Evolutionary conservation across 352 stramenopile genomes (phyloP).

Genomic region (Globisporangium camurandrum): DNA sequence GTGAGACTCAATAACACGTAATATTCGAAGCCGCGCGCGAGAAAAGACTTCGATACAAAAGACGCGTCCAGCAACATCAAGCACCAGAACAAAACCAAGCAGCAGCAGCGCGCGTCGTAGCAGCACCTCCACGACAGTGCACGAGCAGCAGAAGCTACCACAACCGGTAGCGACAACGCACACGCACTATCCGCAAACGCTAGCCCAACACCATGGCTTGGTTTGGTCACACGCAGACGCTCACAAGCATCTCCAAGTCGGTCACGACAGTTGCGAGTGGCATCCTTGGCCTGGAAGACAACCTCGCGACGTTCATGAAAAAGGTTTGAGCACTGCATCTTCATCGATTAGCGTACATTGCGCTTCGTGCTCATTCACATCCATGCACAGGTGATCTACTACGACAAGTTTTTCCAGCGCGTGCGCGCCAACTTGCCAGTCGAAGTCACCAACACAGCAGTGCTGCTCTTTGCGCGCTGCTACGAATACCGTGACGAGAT

Average conservation of each 20-base stretch:
- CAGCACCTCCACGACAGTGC: too few relatives aligned
- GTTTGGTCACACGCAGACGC: constrained; percentile 78
- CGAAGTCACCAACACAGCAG: constrained; percentile 47
- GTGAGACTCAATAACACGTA: too few relatives aligned
- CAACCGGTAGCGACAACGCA: too few relatives aligned
- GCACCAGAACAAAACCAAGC: too few relatives aligned
- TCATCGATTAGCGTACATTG: neutral
- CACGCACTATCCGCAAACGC: neutral
- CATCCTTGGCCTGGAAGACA: constrained; percentile 67
- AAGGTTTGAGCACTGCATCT: constrained; percentile 29
- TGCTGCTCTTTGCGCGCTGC: constrained; percentile 58
- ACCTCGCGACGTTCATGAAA: constrained; percentile 83
- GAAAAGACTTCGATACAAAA: too few relatives aligned
- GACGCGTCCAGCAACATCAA: too few relatives aligned
- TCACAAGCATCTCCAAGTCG: constrained; percentile 82
- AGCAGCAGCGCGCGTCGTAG: too few relatives aligned
- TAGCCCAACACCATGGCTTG: constrained; percentile 39
- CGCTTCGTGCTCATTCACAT: neutral
- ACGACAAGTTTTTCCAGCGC: constrained; percentile 77
- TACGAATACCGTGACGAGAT: constrained; percentile 82
- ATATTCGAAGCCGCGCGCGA: too few relatives aligned
- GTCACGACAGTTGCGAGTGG: constrained; percentile 56
- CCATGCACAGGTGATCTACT: constrained; percentile 61
- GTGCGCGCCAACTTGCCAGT: constrained; percentile 47
- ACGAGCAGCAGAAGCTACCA: too few relatives aligned